Base-by-base conservation (phyloP, 1,139 yeast genomes). In the Taiozyma onychis region DNA sequence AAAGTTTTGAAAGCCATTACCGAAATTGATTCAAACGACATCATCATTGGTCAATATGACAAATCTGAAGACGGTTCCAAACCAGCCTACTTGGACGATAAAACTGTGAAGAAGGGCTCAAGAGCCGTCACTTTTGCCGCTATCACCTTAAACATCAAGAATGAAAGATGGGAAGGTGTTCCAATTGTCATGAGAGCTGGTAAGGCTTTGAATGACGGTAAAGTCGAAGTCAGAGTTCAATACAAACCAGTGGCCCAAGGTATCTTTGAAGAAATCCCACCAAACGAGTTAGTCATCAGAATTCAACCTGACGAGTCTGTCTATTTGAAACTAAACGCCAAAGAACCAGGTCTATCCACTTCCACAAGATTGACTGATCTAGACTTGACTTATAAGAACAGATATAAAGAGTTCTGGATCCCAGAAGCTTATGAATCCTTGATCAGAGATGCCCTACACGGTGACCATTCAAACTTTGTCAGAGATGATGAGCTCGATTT, bases 351-450 rank as follows among this genome's bases (percentile, higher is more conserved):
- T 55, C 77, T 91, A 56, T 79, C 90, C 45, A 86, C 87, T 58
- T 80, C 81, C 62, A 85, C 95, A 39, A 81, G 91, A 42, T 78
- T 88, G 57, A 88, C 97, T 35, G 98, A 91, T 66, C 79, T 95
- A 65, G 97, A 91, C 67, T 77, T 95, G 66, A 87, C 95, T 44
- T 93, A 93, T 70, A 74, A 85, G 52, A 77, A 78, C 48, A 83
- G 97, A 66, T 95, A 86, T 74, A 75, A 88, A 59, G 86, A 89
- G 65, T 86, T 89, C 72, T 86, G 91, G 87, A 91, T 93, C 63
- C 98, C 99, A 48, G 97, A 91, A 75, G 99, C 98, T 46, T 93
- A 93, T 70, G 99, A 95, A 74, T 87, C 97, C 3, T 81, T 93
- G 62, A 88, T 93, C 61, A 81, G 96, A 69, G 99, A 95, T 69